Conservation (phyloP, 1,139 yeast species). For the Arxiozyma bovina region DNA sequence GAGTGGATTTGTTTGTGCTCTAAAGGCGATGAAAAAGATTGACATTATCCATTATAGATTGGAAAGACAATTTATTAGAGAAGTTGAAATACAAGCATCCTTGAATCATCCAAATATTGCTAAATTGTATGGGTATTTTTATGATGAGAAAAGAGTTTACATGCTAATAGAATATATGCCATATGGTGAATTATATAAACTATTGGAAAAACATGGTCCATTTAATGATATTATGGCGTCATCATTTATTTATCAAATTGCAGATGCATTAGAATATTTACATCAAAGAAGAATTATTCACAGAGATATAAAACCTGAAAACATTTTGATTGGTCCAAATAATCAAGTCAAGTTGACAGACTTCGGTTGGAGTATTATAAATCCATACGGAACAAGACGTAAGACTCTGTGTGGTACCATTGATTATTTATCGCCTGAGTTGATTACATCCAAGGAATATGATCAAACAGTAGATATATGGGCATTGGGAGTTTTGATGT, state of each 20-base stretch:
- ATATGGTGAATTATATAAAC: slow-evolving; percentile 78
- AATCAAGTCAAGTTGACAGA: slow-evolving; percentile 77
- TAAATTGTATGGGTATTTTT: slow-evolving; percentile 77
- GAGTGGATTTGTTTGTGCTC: slow-evolving; percentile 76
- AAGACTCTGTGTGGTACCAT: slow-evolving; percentile 90
- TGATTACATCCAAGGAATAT: slow-evolving; percentile 78
- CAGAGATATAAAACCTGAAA: slow-evolving; percentile 89
- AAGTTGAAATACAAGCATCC: slow-evolving; percentile 80
- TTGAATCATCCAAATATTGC: slow-evolving; percentile 70
- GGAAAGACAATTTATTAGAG: slow-evolving; percentile 83
- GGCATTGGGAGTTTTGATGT: slow-evolving; percentile 85
- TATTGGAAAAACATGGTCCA: slow-evolving; percentile 52
- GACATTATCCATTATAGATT: slow-evolving; percentile 69
- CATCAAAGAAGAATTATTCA: slow-evolving; percentile 78
- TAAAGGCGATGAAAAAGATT: slow-evolving; percentile 80
- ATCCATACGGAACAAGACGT: slow-evolving; percentile 45
- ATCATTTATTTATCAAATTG: slow-evolving; percentile 71
- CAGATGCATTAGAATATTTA: slow-evolving; percentile 65
- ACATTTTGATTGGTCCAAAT: slow-evolving; percentile 64
- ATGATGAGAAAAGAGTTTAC: slow-evolving; percentile 71
- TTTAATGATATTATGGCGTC: slow-evolving; percentile 70
- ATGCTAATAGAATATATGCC: slow-evolving; percentile 77
- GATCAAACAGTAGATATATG: slow-evolving; percentile 78
- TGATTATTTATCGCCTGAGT: slow-evolving; percentile 92
- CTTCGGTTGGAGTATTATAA: slow-evolving; percentile 91